Evolutionary conservation across 345 rosid genomes (phyloP).

Genomic region (Arabis alpina): DNA sequence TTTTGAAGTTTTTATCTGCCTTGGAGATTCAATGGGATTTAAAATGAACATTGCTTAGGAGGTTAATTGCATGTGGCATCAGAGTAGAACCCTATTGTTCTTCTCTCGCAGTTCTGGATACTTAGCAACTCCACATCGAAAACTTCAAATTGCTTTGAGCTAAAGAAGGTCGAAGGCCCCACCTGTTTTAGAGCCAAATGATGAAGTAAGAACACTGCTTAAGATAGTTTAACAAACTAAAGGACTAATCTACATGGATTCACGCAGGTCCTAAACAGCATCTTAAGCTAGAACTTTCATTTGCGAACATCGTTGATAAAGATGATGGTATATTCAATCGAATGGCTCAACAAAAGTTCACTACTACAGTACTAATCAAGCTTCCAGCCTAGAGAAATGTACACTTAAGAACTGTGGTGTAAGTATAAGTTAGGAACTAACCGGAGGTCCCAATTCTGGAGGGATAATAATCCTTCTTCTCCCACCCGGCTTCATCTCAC

Average conservation of each 20-base stretch:
- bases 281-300: neutral
- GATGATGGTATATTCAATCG: neutral
- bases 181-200: constrained; percentile 55
- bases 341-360: neutral
- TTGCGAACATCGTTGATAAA: neutral
- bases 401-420: neutral
- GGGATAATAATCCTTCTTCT: constrained; percentile 92
- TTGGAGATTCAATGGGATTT: no score
- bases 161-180: constrained; percentile 96
- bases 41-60: constrained; percentile 1
- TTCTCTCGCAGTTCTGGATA: constrained; percentile 75
- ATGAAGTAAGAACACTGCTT: constrained; percentile 12
- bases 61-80: constrained; percentile 82
- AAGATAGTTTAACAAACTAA: no score
- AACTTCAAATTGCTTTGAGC: constrained; percentile 92
- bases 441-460: constrained; percentile 98
- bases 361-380: no score
- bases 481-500: constrained; percentile 93
- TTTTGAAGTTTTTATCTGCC: no score
- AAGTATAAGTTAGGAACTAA: constrained; percentile 44
- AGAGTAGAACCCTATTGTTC: constrained; percentile 92
- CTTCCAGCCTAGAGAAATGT: no score
- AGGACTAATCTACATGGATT: neutral
- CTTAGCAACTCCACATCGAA: constrained; percentile 85
- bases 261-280: neutral